Conservation (phyloP, 2,329 filamentous ascomycete genomes). For the Nigrospora osmanthi region DNA sequence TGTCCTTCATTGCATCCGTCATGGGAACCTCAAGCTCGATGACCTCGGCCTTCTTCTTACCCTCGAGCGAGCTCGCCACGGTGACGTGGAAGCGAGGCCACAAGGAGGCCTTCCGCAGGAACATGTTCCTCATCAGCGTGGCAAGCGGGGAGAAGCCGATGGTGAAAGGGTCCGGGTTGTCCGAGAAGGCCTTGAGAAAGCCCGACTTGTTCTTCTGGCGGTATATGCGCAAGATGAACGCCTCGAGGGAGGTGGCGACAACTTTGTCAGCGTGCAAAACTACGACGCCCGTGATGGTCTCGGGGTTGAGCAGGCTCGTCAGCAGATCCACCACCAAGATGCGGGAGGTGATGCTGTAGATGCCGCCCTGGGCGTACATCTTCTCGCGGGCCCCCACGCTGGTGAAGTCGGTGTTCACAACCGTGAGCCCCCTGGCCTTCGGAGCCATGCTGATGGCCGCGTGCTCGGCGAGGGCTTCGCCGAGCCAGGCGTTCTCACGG, state of each 20-base stretch:
- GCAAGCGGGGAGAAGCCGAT: slow-evolving; percentile 81
- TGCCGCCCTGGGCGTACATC: slow-evolving; percentile 81
- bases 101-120: slow-evolving; percentile 77
- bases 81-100: slow-evolving; percentile 93
- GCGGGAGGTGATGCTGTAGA: slow-evolving; percentile 92
- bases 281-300: slow-evolving; percentile 79
- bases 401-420: slow-evolving; percentile 92
- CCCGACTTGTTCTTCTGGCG: slow-evolving; percentile 89
- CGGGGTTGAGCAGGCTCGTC: slow-evolving; percentile 72
- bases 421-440: slow-evolving; percentile 74
- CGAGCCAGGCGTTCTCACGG: slow-evolving; percentile 93
- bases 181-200: slow-evolving; percentile 93
- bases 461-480: slow-evolving; percentile 91
- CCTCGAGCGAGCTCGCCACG: slow-evolving; percentile 83
- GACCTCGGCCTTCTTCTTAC: slow-evolving; percentile 87
- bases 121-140: slow-evolving; percentile 87
- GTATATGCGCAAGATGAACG: slow-evolving; percentile 91
- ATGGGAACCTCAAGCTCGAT: slow-evolving; percentile 95
- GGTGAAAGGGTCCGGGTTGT: slow-evolving; percentile 85
- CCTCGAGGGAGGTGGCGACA: slow-evolving; percentile 80
- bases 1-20: slow-evolving; percentile 87
- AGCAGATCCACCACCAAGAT: slow-evolving; percentile 92
- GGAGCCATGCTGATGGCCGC: slow-evolving; percentile 80
- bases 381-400: slow-evolving; percentile 82
- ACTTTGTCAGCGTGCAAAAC: slow-evolving; percentile 85